These are phyloP conservation scores for Hyphopichia fennica DNA, from an alignment of 1,139 yeast species.

Conservation along the genomic window DNA sequence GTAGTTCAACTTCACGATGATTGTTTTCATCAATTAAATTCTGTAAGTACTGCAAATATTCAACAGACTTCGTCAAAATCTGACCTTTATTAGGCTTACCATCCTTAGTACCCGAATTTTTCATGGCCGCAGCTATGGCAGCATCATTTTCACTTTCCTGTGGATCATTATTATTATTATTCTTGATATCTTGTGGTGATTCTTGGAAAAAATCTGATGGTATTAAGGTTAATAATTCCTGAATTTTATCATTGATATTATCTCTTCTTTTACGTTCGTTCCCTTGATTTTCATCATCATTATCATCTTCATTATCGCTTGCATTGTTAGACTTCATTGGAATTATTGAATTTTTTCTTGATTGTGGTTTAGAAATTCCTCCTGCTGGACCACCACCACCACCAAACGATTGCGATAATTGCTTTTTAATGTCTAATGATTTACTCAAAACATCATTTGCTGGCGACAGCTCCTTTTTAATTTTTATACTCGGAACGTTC, in stretches of 20 bases:
- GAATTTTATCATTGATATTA: conserved; percentile 85
- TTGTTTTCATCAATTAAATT: conserved; percentile 74
- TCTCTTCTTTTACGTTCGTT: conserved; percentile 75
- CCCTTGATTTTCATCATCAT: conserved; percentile 40
- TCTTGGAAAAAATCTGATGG: conserved; percentile 60
- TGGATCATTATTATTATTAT: conserved; percentile 6
- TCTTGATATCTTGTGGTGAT: conserved; percentile 4
- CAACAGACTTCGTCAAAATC: conserved; percentile 79
- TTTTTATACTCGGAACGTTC: conserved; percentile 28
- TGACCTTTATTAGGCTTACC: conserved; percentile 95
- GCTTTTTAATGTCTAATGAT: conserved; percentile 40
- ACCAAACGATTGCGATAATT: conserved; percentile 43
- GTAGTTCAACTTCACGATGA: conserved; percentile 73
- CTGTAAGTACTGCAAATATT: conserved; percentile 75
- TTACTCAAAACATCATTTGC: conserved; percentile 29
- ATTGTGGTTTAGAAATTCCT: conserved; percentile 43
- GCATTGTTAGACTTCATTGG: conserved; percentile 28
- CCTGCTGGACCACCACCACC: conserved; percentile 22
- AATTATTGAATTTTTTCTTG: conserved; percentile 37
- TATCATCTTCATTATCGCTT: conserved; percentile 32
- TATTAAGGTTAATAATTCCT: conserved; percentile 69
- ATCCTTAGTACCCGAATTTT: conserved; percentile 71
- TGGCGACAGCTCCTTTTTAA: conserved; percentile 21
- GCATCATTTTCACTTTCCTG: conserved; percentile 20
- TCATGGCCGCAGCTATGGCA: conserved; percentile 33